A percentile compares a stretch with the other conserved stretches of the same genome.
Conservation (phyloP, 768 basidiomycete species). For the Boletus rubropictus region DNA sequence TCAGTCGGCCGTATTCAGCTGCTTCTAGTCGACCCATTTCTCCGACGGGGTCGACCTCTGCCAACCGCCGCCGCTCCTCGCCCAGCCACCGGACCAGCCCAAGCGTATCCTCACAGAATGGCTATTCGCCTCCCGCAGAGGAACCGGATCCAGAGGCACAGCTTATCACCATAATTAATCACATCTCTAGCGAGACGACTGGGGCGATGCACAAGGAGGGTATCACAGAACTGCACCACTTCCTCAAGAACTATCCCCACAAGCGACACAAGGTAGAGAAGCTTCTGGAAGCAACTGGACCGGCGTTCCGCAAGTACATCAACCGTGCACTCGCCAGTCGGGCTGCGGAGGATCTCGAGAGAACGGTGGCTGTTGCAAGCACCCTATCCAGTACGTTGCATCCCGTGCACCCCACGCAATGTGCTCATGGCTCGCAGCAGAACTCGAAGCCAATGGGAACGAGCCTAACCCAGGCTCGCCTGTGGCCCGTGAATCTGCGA, state of each 20-base stretch:
- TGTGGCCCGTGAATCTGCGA: constrained; percentile 23
- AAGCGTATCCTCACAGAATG: constrained; percentile 58
- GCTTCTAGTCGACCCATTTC: constrained; percentile 67
- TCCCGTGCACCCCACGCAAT: background rate
- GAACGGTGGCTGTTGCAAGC: constrained; percentile 75
- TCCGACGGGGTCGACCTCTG: constrained; percentile 59
- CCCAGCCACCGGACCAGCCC: constrained; percentile 65
- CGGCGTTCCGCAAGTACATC: constrained; percentile 89
- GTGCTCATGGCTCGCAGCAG: constrained; percentile 32
- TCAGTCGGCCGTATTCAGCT: constrained; percentile 47
- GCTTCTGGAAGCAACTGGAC: constrained; percentile 81
- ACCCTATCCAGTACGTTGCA: constrained; percentile 66
- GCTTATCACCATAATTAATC: constrained; percentile 73
- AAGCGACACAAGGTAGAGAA: constrained; percentile 80
- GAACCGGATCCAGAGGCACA: constrained; percentile 88
- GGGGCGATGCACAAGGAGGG: constrained; percentile 89
- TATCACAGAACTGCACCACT: constrained; percentile 90
- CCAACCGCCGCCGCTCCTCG: constrained; percentile 47
- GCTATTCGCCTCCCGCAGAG: constrained; percentile 50
- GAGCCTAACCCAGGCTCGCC: constrained; percentile 34
- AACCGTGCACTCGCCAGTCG: constrained; percentile 80
- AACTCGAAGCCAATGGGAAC: constrained; percentile 54
- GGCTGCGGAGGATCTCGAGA: constrained; percentile 81
- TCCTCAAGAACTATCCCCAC: constrained; percentile 85
- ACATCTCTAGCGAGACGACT: constrained; percentile 84